Evolutionary conservation across 306 rosid species (phyloP).

Genomic region (Glycyrrhiza uralensis): DNA sequence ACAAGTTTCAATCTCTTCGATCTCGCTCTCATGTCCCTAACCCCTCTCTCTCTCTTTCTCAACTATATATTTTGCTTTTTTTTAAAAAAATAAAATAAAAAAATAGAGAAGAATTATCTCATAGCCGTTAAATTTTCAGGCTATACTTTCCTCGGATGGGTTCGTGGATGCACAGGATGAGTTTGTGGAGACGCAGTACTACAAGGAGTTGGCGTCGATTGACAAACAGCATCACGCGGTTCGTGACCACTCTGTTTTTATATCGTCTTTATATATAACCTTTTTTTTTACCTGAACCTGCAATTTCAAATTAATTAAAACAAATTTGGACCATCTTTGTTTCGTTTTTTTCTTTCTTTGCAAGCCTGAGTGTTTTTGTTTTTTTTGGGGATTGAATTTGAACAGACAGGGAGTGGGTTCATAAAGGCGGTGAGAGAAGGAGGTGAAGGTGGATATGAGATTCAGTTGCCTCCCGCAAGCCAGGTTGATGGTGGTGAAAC

Average conservation of each 20-base stretch:
- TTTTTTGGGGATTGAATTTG: neutral
- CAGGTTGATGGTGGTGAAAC: conserved; percentile 19
- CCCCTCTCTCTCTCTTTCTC: neutral
- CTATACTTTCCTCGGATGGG: conserved; percentile 16
- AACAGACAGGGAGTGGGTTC: conserved; percentile 73
- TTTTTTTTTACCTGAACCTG: neutral
- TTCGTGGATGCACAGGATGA: conserved; percentile 40
- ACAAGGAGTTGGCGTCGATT: conserved; percentile 50
- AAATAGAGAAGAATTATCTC: neutral
- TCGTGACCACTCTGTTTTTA: neutral
- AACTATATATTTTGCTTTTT: no score
- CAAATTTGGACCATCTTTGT: neutral
- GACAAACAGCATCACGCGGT: conserved; percentile 72
- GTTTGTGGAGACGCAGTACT: conserved; percentile 67
- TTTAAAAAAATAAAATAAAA: neutral
- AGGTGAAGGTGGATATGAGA: conserved; percentile 21
- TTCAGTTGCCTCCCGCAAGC: conserved; percentile 17
- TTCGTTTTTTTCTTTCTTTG: neutral
- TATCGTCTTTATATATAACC: neutral
- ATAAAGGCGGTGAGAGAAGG: conserved; percentile 44
- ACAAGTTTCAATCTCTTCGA: conserved; percentile 56
- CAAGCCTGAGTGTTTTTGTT: neutral
- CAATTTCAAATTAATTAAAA: neutral
- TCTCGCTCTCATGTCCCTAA: conserved; percentile 41
- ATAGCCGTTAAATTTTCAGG: neutral